phyloP scores from a whole-genome alignment of 1,284 basidiomycete species.

The Leccinum pseudoinsigne region DNA sequence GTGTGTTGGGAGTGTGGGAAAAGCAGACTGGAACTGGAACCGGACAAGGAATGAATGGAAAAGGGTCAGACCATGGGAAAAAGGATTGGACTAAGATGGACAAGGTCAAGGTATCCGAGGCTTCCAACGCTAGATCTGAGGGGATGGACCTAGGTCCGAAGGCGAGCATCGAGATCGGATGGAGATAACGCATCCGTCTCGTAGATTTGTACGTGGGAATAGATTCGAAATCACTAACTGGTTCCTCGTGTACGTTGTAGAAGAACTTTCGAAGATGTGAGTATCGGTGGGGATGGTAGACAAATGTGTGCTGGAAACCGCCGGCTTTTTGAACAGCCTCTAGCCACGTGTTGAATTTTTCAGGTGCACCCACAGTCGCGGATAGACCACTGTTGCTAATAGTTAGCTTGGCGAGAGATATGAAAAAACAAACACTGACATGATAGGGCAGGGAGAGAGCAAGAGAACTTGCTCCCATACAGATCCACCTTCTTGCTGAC shows the following conservation, averaged over 20 bases:
- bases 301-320: slow-evolving; percentile 55
- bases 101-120: slow-evolving; percentile 50
- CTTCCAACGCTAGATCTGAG: slow-evolving; percentile 61
- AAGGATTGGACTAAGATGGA: no score
- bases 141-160: slow-evolving; percentile 53
- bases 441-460: slow-evolving; percentile 65
- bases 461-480: slow-evolving; percentile 73
- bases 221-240: slow-evolving; percentile 36
- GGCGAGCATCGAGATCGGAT: slow-evolving; percentile 56
- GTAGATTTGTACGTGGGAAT: slow-evolving; percentile 39
- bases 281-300: slow-evolving; percentile 66
- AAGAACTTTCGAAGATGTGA: slow-evolving; percentile 70
- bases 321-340: slow-evolving; percentile 57
- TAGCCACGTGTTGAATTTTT: slow-evolving; percentile 62
- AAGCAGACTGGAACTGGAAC: no score
- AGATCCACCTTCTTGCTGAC: slow-evolving; percentile 63
- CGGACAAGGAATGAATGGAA: no score
- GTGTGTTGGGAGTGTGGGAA: no score
- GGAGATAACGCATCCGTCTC: slow-evolving; percentile 50
- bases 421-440: slow-evolving; percentile 44
- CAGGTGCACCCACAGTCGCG: slow-evolving; percentile 64
- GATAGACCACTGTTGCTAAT: slow-evolving; percentile 55
- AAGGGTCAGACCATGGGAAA: no score
- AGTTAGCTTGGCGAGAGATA: neutral
- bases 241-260: slow-evolving; percentile 41